Evolutionary conservation across 2,329 filamentous ascomycete species (phyloP).

Genomic region (Xylaria sp.): DNA sequence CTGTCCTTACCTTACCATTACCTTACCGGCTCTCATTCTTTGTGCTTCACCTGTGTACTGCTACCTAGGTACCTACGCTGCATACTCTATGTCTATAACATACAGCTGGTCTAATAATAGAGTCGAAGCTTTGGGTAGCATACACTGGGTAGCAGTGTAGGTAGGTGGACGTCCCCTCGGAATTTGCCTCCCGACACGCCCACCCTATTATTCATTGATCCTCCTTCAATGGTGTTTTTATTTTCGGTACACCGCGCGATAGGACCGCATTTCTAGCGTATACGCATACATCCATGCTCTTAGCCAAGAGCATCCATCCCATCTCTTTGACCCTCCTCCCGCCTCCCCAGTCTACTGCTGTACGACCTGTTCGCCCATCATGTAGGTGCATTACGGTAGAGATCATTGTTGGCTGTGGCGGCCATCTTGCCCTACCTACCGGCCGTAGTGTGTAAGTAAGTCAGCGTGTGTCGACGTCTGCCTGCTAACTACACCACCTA

Average conservation of each 20-base stretch:
- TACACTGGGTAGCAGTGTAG: conserved; percentile 7
- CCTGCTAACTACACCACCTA: not conserved
- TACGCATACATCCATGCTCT: not conserved
- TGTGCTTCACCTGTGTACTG: not conserved
- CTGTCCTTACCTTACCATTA: not conserved
- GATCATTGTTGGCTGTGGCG: conserved; percentile 2
- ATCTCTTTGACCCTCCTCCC: not conserved
- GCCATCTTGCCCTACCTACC: conserved; percentile 11
- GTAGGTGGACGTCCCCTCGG: conserved; percentile 17
- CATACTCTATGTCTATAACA: not conserved
- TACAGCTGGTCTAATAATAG: conserved; percentile 14
- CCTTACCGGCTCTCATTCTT: not conserved
- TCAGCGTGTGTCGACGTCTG: not conserved
- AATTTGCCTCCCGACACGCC: conserved; percentile 22
- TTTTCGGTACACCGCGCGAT: conserved; percentile 11
- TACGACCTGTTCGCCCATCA: conserved; percentile 18
- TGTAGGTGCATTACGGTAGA: conserved; percentile 8
- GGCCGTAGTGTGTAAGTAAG: not conserved
- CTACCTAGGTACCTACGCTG: not conserved
- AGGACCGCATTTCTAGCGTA: not conserved
- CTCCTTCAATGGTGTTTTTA: conserved; percentile 2
- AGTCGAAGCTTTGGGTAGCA: not conserved
- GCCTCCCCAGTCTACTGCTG: conserved; percentile 1
- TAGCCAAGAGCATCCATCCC: not conserved
- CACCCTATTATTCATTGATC: not conserved